phyloP scores from a whole-genome alignment of 164 flowering plant genomes.

The Amborella trichopoda region DNA sequence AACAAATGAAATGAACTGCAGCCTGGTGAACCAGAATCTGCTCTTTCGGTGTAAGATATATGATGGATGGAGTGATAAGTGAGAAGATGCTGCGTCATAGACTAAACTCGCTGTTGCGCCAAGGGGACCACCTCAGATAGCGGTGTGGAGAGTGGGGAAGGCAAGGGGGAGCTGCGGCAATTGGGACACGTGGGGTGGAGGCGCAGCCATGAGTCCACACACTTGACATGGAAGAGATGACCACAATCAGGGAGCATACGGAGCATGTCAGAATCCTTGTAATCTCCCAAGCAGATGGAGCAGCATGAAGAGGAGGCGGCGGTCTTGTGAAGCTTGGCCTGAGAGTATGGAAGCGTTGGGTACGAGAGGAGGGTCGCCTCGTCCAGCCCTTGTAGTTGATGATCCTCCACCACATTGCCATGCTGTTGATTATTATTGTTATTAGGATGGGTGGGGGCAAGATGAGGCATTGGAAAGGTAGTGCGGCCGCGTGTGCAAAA shows the following conservation, averaged over 20 bases:
- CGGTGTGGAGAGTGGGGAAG: constrained; percentile 58
- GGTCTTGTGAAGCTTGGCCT: constrained; percentile 32
- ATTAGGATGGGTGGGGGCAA: not conserved
- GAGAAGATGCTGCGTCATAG: too few species aligned
- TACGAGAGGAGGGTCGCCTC: constrained; percentile 52
- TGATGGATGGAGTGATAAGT: too few species aligned
- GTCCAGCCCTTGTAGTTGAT: constrained; percentile 67
- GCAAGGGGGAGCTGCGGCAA: constrained; percentile 62
- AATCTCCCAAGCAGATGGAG: constrained; percentile 77
- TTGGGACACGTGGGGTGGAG: constrained; percentile 73
- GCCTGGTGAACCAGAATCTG: too few species aligned
- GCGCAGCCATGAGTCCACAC: constrained; percentile 73
- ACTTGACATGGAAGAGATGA: constrained; percentile 59
- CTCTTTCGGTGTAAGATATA: too few species aligned
- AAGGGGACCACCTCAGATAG: constrained; percentile 66
- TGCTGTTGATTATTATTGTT: not conserved
- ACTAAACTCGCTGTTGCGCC: constrained; percentile 18
- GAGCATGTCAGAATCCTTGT: constrained; percentile 41
- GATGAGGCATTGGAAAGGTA: not conserved
- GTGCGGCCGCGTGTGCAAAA: constrained; percentile 35
- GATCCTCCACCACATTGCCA: constrained; percentile 1
- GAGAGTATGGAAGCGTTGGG: constrained; percentile 53
- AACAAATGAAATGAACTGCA: too few species aligned
- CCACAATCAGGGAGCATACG: constrained; percentile 65
- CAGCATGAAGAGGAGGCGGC: constrained; percentile 19